Conservation (phyloP, 2,329 filamentous ascomycete genomes). For the Colletotrichum sp. region DNA sequence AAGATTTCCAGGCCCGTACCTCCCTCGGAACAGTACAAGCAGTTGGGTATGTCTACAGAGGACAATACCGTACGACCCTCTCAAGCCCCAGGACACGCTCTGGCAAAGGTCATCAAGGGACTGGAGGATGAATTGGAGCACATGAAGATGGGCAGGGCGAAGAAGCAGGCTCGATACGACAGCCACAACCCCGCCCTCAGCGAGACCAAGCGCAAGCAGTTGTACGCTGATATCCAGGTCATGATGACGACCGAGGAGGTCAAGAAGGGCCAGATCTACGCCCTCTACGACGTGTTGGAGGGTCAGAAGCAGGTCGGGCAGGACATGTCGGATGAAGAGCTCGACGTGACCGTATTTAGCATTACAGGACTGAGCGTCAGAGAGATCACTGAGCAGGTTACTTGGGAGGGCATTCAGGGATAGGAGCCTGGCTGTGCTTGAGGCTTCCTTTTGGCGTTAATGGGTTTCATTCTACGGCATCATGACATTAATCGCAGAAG, state of each 20-base stretch:
- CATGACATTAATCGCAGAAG: neutral
- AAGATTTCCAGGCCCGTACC: constrained; percentile 68
- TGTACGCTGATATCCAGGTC: constrained; percentile 65
- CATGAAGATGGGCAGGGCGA: constrained; percentile 70
- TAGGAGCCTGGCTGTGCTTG: neutral
- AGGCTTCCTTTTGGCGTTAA: constrained; percentile 2
- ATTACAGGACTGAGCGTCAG: constrained; percentile 52
- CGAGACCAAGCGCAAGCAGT: constrained; percentile 64
- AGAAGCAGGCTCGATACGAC: constrained; percentile 67
- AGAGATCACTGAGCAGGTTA: constrained; percentile 44
- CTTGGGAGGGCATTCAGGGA: constrained; percentile 45
- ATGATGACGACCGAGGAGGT: constrained; percentile 67
- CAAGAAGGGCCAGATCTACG: constrained; percentile 82
- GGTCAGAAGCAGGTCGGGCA: constrained; percentile 72
- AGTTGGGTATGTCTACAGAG: constrained; percentile 46
- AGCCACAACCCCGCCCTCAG: constrained; percentile 69
- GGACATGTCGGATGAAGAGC: constrained; percentile 64
- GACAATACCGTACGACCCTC: constrained; percentile 67
- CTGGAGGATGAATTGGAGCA: constrained; percentile 81
- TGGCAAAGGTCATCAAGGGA: constrained; percentile 83
- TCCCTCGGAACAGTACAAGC: constrained; percentile 54
- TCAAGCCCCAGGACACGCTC: constrained; percentile 71
- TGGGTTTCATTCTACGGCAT: neutral
- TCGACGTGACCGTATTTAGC: constrained; percentile 67
- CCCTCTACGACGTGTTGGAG: constrained; percentile 82